Evolutionary conservation across 768 basidiomycete species (phyloP).

Genomic region (Pleurotus djamor): DNA sequence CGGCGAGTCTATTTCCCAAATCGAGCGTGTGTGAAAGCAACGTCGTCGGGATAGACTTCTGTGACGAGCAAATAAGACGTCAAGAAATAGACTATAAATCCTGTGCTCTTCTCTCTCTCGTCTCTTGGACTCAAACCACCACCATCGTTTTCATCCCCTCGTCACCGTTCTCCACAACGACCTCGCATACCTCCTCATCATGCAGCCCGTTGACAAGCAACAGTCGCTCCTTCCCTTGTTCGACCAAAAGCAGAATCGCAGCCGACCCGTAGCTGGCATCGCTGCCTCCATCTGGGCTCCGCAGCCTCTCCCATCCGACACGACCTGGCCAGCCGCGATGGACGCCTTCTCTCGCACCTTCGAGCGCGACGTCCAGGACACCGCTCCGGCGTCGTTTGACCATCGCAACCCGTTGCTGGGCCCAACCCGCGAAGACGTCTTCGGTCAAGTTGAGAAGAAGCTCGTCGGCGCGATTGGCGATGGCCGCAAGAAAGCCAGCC

Average conservation of each 20-base stretch:
- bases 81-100: conserved; percentile 26
- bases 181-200: conserved; percentile 18
- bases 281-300: conserved; percentile 80
- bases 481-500: conserved; percentile 63
- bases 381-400: conserved; percentile 18
- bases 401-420: conserved; percentile 21
- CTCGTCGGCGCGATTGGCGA: conserved; percentile 78
- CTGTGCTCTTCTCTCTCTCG: conserved; percentile 7
- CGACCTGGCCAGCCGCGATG: conserved; percentile 66
- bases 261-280: conserved; percentile 37
- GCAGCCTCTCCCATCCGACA: conserved; percentile 65
- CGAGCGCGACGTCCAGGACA: conserved; percentile 32
- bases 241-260: conserved; percentile 38
- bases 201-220: conserved; percentile 26
- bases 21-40: conserved; percentile 2
- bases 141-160: conserved; percentile 25
- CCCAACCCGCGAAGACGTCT: conserved; percentile 59
- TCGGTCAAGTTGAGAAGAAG: conserved; percentile 43
- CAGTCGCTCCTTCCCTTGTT: conserved; percentile 33
- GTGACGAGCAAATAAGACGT: conserved; percentile 5
- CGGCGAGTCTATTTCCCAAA: conserved; percentile 4
- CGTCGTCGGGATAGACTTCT: conserved; percentile 4
- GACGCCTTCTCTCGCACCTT: conserved; percentile 57
- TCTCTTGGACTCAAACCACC: conserved; percentile 42
- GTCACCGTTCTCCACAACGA: neutral